phyloP scores from a whole-genome alignment of 371 early-diverging fungal species.

The Lichtheimia ornata region DNA sequence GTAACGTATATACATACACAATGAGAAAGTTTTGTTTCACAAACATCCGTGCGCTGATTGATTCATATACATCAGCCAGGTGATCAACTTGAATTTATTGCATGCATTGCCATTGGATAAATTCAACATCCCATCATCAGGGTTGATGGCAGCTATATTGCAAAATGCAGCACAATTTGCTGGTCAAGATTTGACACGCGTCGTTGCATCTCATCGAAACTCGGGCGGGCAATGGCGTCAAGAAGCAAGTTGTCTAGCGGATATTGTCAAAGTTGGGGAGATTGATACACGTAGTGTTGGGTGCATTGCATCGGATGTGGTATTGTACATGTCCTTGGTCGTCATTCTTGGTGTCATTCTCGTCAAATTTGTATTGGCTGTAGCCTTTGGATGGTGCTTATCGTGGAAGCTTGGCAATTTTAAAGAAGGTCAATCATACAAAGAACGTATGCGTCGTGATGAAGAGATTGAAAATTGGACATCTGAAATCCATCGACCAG shows the following conservation, averaged over 20 bases:
- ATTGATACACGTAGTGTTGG: slow-evolving; percentile 73
- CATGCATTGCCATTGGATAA: slow-evolving; percentile 28
- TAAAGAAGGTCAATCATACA: slow-evolving; percentile 46
- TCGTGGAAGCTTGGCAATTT: slow-evolving; percentile 64
- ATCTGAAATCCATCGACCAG: slow-evolving; percentile 48
- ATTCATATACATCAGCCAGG: slow-evolving; percentile 28
- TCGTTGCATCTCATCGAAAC: slow-evolving; percentile 25
- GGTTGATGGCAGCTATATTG: slow-evolving; percentile 34
- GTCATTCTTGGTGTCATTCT: slow-evolving; percentile 63
- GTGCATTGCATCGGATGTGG: slow-evolving; percentile 71
- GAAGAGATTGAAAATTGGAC: slow-evolving; percentile 66
- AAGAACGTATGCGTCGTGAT: slow-evolving; percentile 57
- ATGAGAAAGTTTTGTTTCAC: no score
- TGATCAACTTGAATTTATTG: slow-evolving; percentile 46
- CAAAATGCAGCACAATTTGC: slow-evolving; percentile 20
- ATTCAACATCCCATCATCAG: slow-evolving; percentile 31
- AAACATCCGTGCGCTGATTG: background rate
- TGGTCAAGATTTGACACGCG: slow-evolving; percentile 48
- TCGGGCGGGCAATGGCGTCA: slow-evolving; percentile 23
- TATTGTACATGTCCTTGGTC: slow-evolving; percentile 54
- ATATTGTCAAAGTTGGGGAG: slow-evolving; percentile 73
- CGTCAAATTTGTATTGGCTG: slow-evolving; percentile 71
- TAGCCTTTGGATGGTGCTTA: slow-evolving; percentile 78
- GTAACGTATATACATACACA: slow-evolving; percentile 31
- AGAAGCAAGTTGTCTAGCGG: slow-evolving; percentile 62